Percentiles rank a stretch among this genome's conserved stretches.
These are phyloP conservation scores for Daldinia grandis DNA, from an alignment of 495 filamentous ascomycete genomes.

Conservation along the genomic window DNA sequence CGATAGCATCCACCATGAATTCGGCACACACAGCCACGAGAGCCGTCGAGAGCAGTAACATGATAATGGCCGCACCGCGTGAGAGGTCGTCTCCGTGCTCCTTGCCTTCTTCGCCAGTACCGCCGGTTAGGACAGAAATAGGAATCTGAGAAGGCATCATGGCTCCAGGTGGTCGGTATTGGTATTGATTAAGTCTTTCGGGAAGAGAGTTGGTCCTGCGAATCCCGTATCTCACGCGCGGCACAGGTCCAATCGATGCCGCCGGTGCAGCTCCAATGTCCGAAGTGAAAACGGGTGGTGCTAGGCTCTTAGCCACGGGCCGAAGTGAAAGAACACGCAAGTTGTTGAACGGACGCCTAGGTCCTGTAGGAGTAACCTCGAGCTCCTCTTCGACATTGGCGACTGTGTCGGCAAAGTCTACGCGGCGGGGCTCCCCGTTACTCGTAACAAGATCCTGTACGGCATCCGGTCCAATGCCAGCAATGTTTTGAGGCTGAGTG, in stretches of 20 bases:
- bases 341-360: slow-evolving; percentile 49
- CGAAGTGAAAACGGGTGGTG: slow-evolving; percentile 54
- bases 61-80: slow-evolving; percentile 74
- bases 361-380: slow-evolving; percentile 41
- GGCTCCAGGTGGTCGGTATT: slow-evolving; percentile 48
- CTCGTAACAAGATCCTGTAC: slow-evolving; percentile 26
- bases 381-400: slow-evolving; percentile 43
- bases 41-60: slow-evolving; percentile 78
- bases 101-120: slow-evolving; percentile 53
- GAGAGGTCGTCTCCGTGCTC: slow-evolving; percentile 67
- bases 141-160: slow-evolving; percentile 56
- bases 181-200: slow-evolving; percentile 67
- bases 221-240: slow-evolving; percentile 66
- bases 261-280: slow-evolving; percentile 31
- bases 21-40: slow-evolving; percentile 88
- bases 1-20: slow-evolving; percentile 84
- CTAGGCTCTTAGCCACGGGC: slow-evolving; percentile 55
- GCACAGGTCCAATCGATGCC: slow-evolving; percentile 54
- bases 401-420: slow-evolving; percentile 50
- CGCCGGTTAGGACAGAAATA: slow-evolving; percentile 41
- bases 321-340: slow-evolving; percentile 53
- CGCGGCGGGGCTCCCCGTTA: slow-evolving; percentile 52
- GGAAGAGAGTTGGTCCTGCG: slow-evolving; percentile 84
- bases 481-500: slow-evolving; percentile 44
- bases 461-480: slow-evolving; percentile 36